These are phyloP conservation scores for Citrullus amarus DNA, from an alignment of 306 rosid species.

Conservation along the genomic window DNA sequence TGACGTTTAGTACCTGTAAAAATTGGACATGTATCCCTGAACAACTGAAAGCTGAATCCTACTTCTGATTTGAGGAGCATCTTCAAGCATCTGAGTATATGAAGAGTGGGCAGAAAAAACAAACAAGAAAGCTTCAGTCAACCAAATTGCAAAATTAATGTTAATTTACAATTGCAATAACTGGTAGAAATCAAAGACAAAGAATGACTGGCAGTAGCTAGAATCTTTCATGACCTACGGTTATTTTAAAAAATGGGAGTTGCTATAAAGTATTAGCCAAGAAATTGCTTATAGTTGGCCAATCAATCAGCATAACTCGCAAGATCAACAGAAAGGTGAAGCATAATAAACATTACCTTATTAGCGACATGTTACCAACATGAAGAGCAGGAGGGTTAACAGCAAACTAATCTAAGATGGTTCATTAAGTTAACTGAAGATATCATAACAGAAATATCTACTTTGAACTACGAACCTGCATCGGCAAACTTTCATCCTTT, in stretches of 20 bases:
- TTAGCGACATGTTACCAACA: neutral
- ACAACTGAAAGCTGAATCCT: slow-evolving; percentile 68
- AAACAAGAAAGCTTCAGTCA: neutral
- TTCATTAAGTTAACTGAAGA: neutral
- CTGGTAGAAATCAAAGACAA: neutral
- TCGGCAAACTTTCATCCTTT: slow-evolving; percentile 62
- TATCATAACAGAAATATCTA: neutral
- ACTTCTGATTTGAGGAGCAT: slow-evolving; percentile 36
- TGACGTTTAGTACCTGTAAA: slow-evolving; percentile 47
- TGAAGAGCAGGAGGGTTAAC: neutral
- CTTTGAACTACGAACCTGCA: slow-evolving; percentile 48
- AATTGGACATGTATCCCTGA: slow-evolving; percentile 77
- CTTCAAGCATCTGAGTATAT: slow-evolving; percentile 54
- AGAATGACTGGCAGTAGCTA: neutral
- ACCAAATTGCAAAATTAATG: neutral
- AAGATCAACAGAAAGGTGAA: neutral
- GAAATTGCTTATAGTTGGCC: neutral
- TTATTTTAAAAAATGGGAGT: neutral
- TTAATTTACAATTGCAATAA: neutral
- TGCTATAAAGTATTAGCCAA: neutral
- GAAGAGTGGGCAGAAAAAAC: neutral
- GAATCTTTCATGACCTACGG: neutral
- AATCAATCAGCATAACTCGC: neutral
- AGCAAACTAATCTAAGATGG: neutral
- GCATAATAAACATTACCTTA: neutral